Evolutionary conservation across 495 filamentous ascomycete genomes (phyloP), one percentile per base, ranked within the genome.

Genomic region (Sabuloglossum arenarium): DNA sequence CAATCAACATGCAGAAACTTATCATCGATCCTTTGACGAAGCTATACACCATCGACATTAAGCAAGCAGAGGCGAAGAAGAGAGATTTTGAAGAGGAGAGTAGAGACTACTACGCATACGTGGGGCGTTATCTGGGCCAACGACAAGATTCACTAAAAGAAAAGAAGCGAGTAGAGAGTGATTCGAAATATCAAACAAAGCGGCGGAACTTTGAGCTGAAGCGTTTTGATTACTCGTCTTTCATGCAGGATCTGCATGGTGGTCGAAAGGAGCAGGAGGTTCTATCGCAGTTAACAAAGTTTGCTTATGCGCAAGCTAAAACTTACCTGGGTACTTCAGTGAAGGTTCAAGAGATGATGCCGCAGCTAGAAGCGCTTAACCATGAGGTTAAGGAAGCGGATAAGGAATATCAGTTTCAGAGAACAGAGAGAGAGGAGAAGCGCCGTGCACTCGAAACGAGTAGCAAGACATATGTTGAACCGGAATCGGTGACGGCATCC

Each of bases 1-100:
- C 85, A 6, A 32, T 69, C 9, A 90, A 94, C 64, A 71, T 99
- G 34, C 90, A 94, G 61, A 89, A 80, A 63, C 77, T 94, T 6
- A 85, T 99, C 61, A 94, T 97, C 57, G 91, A 97, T 29, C 93
- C 93, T 6, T 77, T 99, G 59, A 80, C 78, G 55, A 93, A 85
- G 65, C 74, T 99, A 2, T 99, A 99, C 68, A 83, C 86, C 59
- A 73, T 87, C 56, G 91, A 99, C 60, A 95, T 99, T 71, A 99
- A 99, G 68, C 88, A 95, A 69, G 91, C 90, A 19, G 91, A 99
- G 62, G 71, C 84, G 27, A 97, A 97, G 70, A 96, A 90, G 71
- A 88, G 88, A 57, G 93, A 97, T 63, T 99, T 97, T 60, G 91
- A 99, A 56, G 91, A 99, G 60, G 91, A 97, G 63, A 96, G 88